Evolutionary conservation across 176 grass and related monocot genomes (phyloP).

Genomic region (Eleusine coracana): DNA sequence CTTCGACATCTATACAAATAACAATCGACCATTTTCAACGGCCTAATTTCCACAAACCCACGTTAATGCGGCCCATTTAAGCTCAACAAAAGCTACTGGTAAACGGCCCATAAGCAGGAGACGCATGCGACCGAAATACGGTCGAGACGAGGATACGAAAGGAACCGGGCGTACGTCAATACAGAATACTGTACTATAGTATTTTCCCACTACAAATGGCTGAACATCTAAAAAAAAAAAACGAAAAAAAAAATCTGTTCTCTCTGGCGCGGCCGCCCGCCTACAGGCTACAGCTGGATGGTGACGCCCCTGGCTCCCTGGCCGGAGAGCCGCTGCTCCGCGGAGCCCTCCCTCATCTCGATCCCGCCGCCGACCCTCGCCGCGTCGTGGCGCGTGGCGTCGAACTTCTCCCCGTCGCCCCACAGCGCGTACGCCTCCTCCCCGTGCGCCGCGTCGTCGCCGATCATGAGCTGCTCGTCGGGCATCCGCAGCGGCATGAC

Average conservation of each 20-base stretch:
- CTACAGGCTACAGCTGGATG: constrained; percentile 72
- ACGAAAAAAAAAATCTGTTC: background rate
- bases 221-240: background rate
- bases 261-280: background rate
- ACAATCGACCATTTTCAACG: too few species aligned
- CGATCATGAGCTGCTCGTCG: constrained; percentile 82
- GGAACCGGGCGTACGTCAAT: too few species aligned
- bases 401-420: constrained; percentile 89
- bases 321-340: constrained; percentile 42
- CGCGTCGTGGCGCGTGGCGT: constrained; percentile 61
- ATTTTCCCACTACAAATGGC: background rate
- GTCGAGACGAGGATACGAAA: too few species aligned
- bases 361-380: constrained; percentile 36
- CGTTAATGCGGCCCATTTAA: too few species aligned
- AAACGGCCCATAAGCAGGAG: too few species aligned
- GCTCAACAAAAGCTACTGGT: too few species aligned
- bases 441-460: constrained; percentile 80
- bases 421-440: constrained; percentile 89
- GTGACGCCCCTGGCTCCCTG: constrained; percentile 74
- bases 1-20: too few species aligned
- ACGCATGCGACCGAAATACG: too few species aligned
- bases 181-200: too few species aligned
- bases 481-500: constrained; percentile 74
- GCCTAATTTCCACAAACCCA: too few species aligned
- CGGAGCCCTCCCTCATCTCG: constrained; percentile 39